Conservation (phyloP, 768 basidiomycete species). For the Auricularia sp. region DNA sequence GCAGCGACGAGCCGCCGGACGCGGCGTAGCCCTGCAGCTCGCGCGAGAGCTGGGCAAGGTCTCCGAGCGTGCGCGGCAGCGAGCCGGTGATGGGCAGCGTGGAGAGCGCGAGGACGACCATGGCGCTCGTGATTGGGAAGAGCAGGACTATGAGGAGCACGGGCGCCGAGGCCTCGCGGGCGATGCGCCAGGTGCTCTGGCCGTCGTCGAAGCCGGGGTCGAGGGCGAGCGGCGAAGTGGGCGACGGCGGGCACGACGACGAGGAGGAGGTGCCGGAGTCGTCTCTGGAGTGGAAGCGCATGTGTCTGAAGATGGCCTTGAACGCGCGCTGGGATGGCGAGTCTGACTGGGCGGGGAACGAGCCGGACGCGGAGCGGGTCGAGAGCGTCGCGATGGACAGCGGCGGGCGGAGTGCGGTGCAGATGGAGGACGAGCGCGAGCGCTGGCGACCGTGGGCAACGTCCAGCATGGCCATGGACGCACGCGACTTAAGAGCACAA, state of each 20-base stretch:
- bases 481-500: too few relatives aligned
- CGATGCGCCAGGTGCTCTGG: slow-evolving; percentile 28
- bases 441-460: slow-evolving; percentile 35
- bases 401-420: slow-evolving; percentile 42
- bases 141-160: slow-evolving; percentile 60
- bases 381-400: slow-evolving; percentile 45
- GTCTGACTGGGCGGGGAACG: slow-evolving; percentile 15
- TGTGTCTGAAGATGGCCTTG: slow-evolving; percentile 12
- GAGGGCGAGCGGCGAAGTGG: slow-evolving; percentile 34
- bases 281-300: slow-evolving; percentile 4
- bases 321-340: slow-evolving; percentile 6
- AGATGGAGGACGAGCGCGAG: slow-evolving; percentile 43
- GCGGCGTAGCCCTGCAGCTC: slow-evolving; percentile 74
- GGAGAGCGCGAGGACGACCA: slow-evolving; percentile 36
- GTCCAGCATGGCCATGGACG: slow-evolving; percentile 19
- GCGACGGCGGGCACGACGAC: slow-evolving; percentile 24
- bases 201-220: slow-evolving; percentile 39
- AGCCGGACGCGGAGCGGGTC: slow-evolving; percentile 26
- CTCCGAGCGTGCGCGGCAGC: slow-evolving; percentile 68
- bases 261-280: slow-evolving; percentile 22
- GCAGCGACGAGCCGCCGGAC: slow-evolving; percentile 49
- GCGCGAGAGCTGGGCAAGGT: slow-evolving; percentile 63
- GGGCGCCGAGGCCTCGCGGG: slow-evolving; percentile 38
- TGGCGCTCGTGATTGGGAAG: slow-evolving; percentile 56
- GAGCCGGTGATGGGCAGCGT: slow-evolving; percentile 61